Evolutionary conservation across 352 stramenopile species (phyloP), one percentile per base, ranked within the genome.

Genomic region (Phytophthora citrophthora): DNA sequence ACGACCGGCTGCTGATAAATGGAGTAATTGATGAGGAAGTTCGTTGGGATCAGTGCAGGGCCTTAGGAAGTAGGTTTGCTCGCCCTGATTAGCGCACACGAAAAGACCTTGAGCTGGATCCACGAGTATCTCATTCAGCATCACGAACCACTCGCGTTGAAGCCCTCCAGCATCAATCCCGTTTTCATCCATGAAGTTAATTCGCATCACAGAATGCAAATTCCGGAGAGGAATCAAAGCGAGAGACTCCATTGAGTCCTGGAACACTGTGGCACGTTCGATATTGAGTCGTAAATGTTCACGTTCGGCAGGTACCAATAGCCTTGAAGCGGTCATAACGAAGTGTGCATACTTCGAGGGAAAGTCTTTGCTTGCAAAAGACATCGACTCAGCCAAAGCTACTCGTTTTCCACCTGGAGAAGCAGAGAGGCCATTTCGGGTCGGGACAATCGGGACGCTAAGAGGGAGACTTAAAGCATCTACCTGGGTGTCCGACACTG

Each of bases 71-170:
- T 70, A 81, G 9, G 68, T 75, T 39, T 83, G 66, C 32, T 79
- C 70, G 26, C 74, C 48, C 26, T 66, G 67, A 59, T 76, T 77
- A 46, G 46, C 38, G 18, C 49, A 72, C 11, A 56, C 26, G 24
- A 84, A 84, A 0, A 82, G n/a, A 0, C 74, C 72, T 12, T 12
- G 59, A 0, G 52, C 29, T 29, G 64, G 52, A 36, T 77, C 66
- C 12, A 73, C 59, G 4, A 87, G 56, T 23, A 59, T 55, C 20
- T 74, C 61, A 23, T 67, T 77, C 24, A 91, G 48, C 46, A 93
- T 56, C n/a, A 72, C 64, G 57, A 93, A 90, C 84, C 84, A 95
- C 55, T 93, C 86, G 6, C 83, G 70, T 23, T 91, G 74, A 20
- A 93, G 44, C 0, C 76, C 84, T 12, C 85, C 84, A 9, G 83